These are phyloP conservation scores for Clavispora santaluciae DNA, from an alignment of 805 yeast genomes.

Conservation along the genomic window DNA sequence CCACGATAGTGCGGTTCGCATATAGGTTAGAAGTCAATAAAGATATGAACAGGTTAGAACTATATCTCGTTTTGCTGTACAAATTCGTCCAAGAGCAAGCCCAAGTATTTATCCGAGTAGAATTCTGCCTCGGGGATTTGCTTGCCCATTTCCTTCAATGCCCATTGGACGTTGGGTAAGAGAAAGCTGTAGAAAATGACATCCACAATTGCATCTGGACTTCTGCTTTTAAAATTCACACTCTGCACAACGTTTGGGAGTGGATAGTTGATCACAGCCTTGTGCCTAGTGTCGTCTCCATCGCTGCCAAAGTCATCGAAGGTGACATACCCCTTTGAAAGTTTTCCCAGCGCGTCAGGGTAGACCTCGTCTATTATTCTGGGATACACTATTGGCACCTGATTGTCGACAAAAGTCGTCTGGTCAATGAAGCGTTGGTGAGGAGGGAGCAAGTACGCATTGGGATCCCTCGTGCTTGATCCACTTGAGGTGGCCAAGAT, in stretches of 20 bases:
- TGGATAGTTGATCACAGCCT: conserved; percentile 49
- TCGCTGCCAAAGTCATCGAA: conserved; percentile 76
- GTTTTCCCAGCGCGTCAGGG: conserved; percentile 7
- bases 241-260: conserved; percentile 80
- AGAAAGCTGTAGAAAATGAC: conserved; percentile 79
- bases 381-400: conserved; percentile 5
- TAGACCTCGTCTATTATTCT: conserved; percentile 3
- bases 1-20: conserved; percentile 39
- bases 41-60: neutral
- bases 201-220: conserved; percentile 43
- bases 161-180: conserved; percentile 29
- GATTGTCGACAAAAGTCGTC: neutral
- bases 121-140: conserved; percentile 14
- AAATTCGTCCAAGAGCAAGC: conserved; percentile 29
- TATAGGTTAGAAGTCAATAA: conserved; percentile 1
- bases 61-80: conserved; percentile 12
- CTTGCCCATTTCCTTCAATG: conserved; percentile 25
- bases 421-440: conserved; percentile 6
- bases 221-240: conserved; percentile 25
- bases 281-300: conserved; percentile 82
- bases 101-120: conserved; percentile 32
- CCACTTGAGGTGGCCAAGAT: too few species aligned
- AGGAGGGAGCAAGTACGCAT: conserved; percentile 9
- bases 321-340: conserved; percentile 73
- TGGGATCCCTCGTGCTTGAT: neutral